Evolutionary conservation across 495 filamentous ascomycete species (phyloP).

Genomic region (Hypoxylon trugodes): DNA sequence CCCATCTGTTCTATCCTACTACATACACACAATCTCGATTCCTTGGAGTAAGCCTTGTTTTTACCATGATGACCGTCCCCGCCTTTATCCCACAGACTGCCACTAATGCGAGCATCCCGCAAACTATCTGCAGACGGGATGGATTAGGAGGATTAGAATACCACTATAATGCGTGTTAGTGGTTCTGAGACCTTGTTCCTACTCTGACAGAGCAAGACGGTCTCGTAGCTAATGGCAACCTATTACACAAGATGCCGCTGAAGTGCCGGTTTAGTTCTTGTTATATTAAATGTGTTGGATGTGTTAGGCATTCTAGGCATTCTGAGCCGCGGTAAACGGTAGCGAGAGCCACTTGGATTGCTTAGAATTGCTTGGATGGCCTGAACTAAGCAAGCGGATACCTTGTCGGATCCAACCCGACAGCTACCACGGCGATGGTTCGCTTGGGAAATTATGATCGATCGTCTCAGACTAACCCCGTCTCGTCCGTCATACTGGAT

Average conservation of each 20-base stretch:
- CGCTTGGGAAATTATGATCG: constrained; percentile 32
- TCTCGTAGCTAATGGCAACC: constrained; percentile 22
- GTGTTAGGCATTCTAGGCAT: constrained; percentile 12
- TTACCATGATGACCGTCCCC: background rate
- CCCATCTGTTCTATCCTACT: too few species aligned
- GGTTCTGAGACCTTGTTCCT: background rate
- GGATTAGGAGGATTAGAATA: background rate
- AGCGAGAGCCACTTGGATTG: constrained; percentile 4
- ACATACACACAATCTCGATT: constrained; percentile 8
- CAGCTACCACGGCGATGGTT: constrained; percentile 6
- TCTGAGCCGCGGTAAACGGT: constrained; percentile 24
- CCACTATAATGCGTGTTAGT: background rate
- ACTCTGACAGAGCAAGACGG: constrained; percentile 11
- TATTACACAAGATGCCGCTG: constrained; percentile 30
- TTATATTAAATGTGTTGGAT: constrained; percentile 11
- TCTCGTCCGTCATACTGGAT: constrained; percentile 20
- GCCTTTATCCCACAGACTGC: constrained; percentile 3
- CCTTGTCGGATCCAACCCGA: constrained; percentile 4
- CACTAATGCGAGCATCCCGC: constrained; percentile 28
- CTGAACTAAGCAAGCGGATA: too few species aligned
- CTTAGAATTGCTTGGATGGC: constrained; percentile 8
- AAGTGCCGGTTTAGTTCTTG: constrained; percentile 20
- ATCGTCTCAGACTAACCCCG: constrained; percentile 20
- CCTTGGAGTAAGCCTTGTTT: background rate
- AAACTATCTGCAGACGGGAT: constrained; percentile 7